phyloP scores from a whole-genome alignment of 2,329 filamentous ascomycete species.

The Ophiostoma montium region DNA sequence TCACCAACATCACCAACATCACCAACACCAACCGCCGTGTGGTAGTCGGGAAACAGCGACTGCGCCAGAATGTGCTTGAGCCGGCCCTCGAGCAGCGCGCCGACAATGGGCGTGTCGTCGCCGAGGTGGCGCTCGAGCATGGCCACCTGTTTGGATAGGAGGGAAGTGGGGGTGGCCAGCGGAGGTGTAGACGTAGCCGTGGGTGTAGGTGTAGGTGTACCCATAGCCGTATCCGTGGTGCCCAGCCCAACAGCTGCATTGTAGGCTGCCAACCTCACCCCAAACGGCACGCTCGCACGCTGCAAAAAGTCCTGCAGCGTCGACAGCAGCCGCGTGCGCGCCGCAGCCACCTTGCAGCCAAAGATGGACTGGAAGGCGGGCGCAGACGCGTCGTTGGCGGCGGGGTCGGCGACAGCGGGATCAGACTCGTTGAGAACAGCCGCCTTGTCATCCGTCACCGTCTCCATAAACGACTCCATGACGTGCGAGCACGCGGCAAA shows the following conservation, averaged over 20 bases:
- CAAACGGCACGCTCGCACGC: conserved; percentile 5
- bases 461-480: conserved; percentile 9
- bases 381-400: background rate
- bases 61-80: conserved; percentile 7
- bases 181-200: background rate
- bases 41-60: background rate
- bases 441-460: conserved; percentile 2
- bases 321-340: background rate
- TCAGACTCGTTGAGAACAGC: background rate
- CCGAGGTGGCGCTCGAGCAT: conserved; percentile 7
- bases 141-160: background rate
- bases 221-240: background rate
- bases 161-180: too few species aligned
- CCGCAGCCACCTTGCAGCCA: background rate
- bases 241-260: background rate
- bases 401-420: background rate
- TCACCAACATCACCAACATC: too few species aligned
- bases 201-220: background rate
- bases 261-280: conserved; percentile 7
- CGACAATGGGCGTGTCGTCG: conserved; percentile 8
- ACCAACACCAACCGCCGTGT: background rate
- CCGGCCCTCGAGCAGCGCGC: conserved; percentile 3
- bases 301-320: conserved; percentile 5
- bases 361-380: background rate
- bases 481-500: conserved; percentile 1